Evolutionary conservation across 2,329 filamentous ascomycete species (phyloP).

Genomic region (Ascochyta pisi): DNA sequence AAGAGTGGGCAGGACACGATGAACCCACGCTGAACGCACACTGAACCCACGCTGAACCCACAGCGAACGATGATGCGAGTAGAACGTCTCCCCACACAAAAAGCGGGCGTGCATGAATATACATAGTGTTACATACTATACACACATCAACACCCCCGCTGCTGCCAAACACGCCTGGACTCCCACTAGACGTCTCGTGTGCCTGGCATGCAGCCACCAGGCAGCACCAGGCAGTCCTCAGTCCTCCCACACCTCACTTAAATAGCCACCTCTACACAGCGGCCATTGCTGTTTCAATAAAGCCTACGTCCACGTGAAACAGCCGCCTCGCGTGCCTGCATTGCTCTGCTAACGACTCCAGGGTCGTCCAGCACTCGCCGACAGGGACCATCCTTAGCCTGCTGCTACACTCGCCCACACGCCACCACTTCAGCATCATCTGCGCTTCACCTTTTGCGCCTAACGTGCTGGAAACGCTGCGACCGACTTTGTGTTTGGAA

Average conservation of each 20-base stretch:
- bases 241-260: neutral
- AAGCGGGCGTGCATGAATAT: slow-evolving; percentile 8
- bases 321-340: slow-evolving; percentile 17
- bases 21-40: neutral
- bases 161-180: slow-evolving; percentile 1
- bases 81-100: slow-evolving; percentile 1
- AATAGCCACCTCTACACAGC: slow-evolving; percentile 17
- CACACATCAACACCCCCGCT: neutral
- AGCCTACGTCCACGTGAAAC: slow-evolving; percentile 18
- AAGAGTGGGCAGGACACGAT: neutral
- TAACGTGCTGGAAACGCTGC: neutral
- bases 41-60: slow-evolving; percentile 1
- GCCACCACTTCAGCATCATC: slow-evolving; percentile 19
- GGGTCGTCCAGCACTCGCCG: slow-evolving; percentile 3
- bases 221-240: slow-evolving; percentile 5
- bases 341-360: slow-evolving; percentile 7
- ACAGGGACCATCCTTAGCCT: slow-evolving; percentile 20
- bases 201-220: slow-evolving; percentile 14
- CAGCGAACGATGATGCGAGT: neutral
- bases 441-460: slow-evolving; percentile 13
- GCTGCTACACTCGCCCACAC: slow-evolving; percentile 4
- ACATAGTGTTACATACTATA: too few species aligned
- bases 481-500: neutral
- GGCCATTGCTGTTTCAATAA: slow-evolving; percentile 19
- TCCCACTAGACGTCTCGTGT: slow-evolving; percentile 2